Evolutionary conservation across 768 basidiomycete species (phyloP), one percentile per base, ranked within the genome.

Genomic region (Flagelloscypha sp.): DNA sequence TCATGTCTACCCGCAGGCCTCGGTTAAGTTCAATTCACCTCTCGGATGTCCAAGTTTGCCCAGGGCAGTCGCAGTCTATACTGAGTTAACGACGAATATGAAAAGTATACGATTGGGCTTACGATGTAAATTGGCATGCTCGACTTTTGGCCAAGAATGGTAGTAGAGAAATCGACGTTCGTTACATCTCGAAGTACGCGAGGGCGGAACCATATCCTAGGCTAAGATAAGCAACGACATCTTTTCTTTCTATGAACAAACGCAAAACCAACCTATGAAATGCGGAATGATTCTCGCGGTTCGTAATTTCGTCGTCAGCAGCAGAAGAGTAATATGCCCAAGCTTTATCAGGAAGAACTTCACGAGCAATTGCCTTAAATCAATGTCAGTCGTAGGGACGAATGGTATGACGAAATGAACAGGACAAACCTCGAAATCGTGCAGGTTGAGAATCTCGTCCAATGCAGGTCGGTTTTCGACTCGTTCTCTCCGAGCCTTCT

Each of bases 311-410:
- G 47, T 97, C 93, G 53, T 97, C 94, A 6, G 94, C 80, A 12
- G 90, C 93, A n/a, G 88, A 92, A 1, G 85, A 89, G 51, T 97
- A 93, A 55, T 93, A 93, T 5, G 92, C 93, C 93, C 93, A 97
- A 0, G 88, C 88, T 54, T 88, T 87, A 22, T 83, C 79, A 2
- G 78, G 61, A 66, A 98, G 79, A 8, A 86, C 80, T 47, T 66
- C 65, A 55, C 73, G 83, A 7, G 89, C 92, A 35, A 98, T 79
- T 12, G 84, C 73, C 86, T 89, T 38, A 17, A 20, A 13, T n/a
- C 18, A 11, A 21, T 1, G n/a, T 25, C 20, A 24, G 35, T 27
- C 17, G 45, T 27, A 18, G 27, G 21, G 13, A 18, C 27, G 24
- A 30, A 15, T 7, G 16, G 31, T 5, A 7, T 25, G 1, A 11